phyloP scores from a whole-genome alignment of 1,284 basidiomycete species.

The Fomitopsis betulina region DNA sequence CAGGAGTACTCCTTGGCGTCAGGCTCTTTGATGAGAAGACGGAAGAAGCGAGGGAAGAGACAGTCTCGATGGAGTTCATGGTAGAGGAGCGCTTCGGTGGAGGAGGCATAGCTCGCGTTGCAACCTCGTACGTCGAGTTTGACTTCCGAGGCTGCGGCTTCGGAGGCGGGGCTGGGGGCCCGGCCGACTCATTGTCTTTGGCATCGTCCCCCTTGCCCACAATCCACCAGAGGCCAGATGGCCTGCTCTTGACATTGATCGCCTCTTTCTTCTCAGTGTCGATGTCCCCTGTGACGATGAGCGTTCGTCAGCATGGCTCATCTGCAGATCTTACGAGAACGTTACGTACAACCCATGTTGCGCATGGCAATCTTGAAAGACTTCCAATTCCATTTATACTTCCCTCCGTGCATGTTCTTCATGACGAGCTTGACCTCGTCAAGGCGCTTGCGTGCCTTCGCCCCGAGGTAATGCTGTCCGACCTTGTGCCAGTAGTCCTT shows the following conservation, averaged over 20 bases:
- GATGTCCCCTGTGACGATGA: conserved; percentile 47
- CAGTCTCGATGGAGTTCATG: conserved; percentile 24
- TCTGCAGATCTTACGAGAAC: background rate
- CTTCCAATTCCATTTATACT: conserved; percentile 76
- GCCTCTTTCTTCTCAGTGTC: conserved; percentile 51
- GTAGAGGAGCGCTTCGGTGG: conserved; percentile 23
- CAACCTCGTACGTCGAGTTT: conserved; percentile 21
- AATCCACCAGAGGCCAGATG: conserved; percentile 57
- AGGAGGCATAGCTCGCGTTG: conserved; percentile 23
- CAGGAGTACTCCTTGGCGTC: conserved; percentile 9
- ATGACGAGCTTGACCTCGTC: conserved; percentile 68
- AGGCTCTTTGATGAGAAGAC: conserved; percentile 13
- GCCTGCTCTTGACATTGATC: conserved; percentile 53
- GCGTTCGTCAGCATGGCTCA: conserved; percentile 2
- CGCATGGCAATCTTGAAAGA: conserved; percentile 70
- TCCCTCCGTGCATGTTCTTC: conserved; percentile 65
- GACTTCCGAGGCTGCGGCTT: conserved; percentile 15
- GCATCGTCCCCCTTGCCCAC: conserved; percentile 38
- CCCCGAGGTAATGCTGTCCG: conserved; percentile 66
- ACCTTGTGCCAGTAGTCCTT: conserved; percentile 77
- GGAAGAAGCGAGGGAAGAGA: conserved; percentile 18
- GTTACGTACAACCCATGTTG: conserved; percentile 70
- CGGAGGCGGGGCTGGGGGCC: conserved; percentile 12
- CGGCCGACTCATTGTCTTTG: background rate
- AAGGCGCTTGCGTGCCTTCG: conserved; percentile 57